A percentile compares a stretch with the other conserved stretches of the same genome.
These are phyloP conservation scores for Silene coronaria DNA, from an alignment of 179 eudicot species.

Conservation along the genomic window DNA sequence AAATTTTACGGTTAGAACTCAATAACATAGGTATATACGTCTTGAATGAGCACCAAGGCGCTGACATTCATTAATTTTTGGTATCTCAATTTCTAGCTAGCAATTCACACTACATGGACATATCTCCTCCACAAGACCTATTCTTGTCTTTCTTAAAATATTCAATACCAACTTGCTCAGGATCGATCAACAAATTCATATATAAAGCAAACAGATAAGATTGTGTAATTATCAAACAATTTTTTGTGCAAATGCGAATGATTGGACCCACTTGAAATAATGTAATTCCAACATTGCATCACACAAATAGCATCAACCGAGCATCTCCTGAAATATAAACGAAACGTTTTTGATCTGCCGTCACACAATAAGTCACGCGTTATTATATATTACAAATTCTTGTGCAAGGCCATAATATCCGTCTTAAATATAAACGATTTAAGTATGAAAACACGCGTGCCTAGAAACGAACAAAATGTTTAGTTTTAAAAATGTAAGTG, in stretches of 20 bases:
- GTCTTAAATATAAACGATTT: too few species aligned
- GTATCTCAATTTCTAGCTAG: not conserved
- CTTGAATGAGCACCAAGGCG: too few species aligned
- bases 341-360: too few species aligned
- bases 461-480: too few species aligned
- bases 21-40: too few species aligned
- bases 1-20: too few species aligned
- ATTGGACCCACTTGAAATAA: not conserved
- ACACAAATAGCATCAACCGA: slow-evolving; percentile 10
- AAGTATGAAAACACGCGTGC: too few species aligned
- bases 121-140: slow-evolving; percentile 8
- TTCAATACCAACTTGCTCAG: not conserved
- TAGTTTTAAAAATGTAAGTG: too few species aligned
- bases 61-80: not conserved
- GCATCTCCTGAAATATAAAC: not conserved
- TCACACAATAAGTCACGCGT: not conserved
- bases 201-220: slow-evolving; percentile 5
- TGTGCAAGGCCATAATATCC: too few species aligned
- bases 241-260: slow-evolving; percentile 9
- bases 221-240: not conserved
- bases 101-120: not conserved
- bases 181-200: not conserved
- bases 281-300: not conserved
- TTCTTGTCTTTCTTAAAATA: not conserved
- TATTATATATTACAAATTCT: too few species aligned